phyloP scores from a whole-genome alignment of 805 yeast genomes.

The Ogataea neopini region DNA sequence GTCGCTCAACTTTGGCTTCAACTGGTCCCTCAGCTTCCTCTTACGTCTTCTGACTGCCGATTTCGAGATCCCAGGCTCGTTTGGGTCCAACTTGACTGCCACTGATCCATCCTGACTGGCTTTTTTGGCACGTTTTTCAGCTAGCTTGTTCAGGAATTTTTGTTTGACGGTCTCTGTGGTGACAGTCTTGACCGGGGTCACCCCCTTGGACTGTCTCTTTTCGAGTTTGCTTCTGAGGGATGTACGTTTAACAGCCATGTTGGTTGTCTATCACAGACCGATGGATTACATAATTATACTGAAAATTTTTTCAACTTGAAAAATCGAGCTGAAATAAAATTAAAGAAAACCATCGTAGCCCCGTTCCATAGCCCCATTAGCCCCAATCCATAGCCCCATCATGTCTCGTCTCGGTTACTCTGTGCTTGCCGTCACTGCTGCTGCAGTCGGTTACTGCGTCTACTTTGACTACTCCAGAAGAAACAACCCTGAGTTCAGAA shows the following conservation, averaged over 20 bases:
- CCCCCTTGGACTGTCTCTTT: conserved; percentile 25
- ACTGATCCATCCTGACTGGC: neutral
- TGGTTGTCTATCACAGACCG: neutral
- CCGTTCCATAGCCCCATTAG: too few relatives aligned
- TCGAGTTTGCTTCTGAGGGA: conserved; percentile 45
- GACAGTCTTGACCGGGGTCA: conserved; percentile 29
- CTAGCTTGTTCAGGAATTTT: conserved; percentile 21
- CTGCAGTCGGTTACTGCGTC: conserved; percentile 69
- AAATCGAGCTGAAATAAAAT: too few relatives aligned
- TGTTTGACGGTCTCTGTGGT: conserved; percentile 12
- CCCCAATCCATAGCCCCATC: too few relatives aligned
- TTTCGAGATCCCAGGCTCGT: conserved; percentile 55
- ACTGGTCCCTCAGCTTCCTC: conserved; percentile 58
- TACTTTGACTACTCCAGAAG: conserved; percentile 95
- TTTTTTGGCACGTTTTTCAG: conserved; percentile 16
- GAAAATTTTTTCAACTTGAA: conserved; percentile 7
- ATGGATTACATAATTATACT: conserved; percentile 9
- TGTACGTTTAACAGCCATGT: conserved; percentile 47
- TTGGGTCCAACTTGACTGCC: conserved; percentile 25
- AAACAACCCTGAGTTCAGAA: conserved; percentile 78
- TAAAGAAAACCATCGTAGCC: too few relatives aligned
- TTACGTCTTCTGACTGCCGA: conserved; percentile 65
- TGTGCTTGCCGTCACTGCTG: conserved; percentile 48
- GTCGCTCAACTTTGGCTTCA: conserved; percentile 69
- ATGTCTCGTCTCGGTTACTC: conserved; percentile 38